Base-by-base conservation (phyloP, 345 rosid species). In the Brassica carinata region DNA sequence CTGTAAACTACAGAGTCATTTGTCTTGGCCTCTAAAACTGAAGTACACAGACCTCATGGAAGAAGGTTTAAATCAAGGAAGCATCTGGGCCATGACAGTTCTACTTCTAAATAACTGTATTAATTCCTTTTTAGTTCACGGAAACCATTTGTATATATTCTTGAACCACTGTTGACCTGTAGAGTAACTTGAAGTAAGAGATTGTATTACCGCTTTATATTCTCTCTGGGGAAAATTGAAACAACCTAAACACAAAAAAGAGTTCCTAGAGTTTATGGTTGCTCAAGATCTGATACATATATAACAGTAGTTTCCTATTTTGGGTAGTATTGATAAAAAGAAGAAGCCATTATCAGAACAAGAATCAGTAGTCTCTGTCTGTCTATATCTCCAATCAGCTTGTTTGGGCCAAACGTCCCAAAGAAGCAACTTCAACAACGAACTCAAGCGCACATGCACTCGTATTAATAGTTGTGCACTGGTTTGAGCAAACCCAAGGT, bases 321-420 rank as follows among this genome's bases (percentile, higher is more conserved):
- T 53, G 58, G 72, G 6, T 3, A 58, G 27, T 67, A 62, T 51
- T 69, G 38, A 30, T 71, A 67, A 58, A n/a, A 40, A 76, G 64
- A 75, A 69, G 71, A 64, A 71, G 67, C 65, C 73, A 71, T 81
- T 71, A 76, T 71, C 73, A 51, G 73, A 65, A 58, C 40, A 81
- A 55, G 67, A 81, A 75, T 81, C 84, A 67, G 70, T 81, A 53
- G 69, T 58, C 48, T 71, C 74, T 72, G 27, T 71, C 74, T 72
- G 27, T 67, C 65, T 72, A 67, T 59, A 81, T 69, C 80, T 81
- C 81, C 61, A 29, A 69, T 58, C 57, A 17, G 74, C 71, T 76
- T 81, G 77, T 70, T 55, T 71, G 83, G 72, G 63, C 31, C 57
- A 81, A 45, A 75, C 76, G 70, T 64, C 70, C 72, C 77, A 75